Evolutionary conservation across 768 basidiomycete species (phyloP).

Genomic region (Psilocybe sp.): DNA sequence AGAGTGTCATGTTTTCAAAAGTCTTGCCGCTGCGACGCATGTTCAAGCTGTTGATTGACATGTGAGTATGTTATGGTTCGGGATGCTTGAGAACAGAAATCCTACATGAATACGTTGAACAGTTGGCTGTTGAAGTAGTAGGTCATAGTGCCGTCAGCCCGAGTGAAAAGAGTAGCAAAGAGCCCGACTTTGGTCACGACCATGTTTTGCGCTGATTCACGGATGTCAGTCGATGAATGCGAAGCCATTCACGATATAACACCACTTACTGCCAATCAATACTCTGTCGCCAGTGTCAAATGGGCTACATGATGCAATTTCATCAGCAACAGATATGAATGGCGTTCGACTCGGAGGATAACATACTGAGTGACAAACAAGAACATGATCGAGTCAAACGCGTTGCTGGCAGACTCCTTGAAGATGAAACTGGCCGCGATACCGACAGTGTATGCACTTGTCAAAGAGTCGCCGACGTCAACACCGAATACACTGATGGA

Average conservation of each 20-base stretch:
- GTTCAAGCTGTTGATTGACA: conserved; percentile 47
- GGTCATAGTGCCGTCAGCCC: conserved; percentile 72
- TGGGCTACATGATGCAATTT: conserved; percentile 40
- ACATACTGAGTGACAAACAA: conserved; percentile 80
- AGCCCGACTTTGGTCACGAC: conserved; percentile 80
- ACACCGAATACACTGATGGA: conserved; percentile 72
- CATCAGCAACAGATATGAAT: conserved; percentile 1
- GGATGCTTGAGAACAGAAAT: not conserved
- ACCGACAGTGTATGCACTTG: conserved; percentile 69
- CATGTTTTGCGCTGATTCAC: conserved; percentile 52
- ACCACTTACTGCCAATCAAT: conserved; percentile 57
- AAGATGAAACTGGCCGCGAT: conserved; percentile 81
- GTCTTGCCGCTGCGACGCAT: conserved; percentile 77
- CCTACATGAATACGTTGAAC: conserved; percentile 72
- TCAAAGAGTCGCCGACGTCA: conserved; percentile 58
- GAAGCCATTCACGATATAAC: not conserved
- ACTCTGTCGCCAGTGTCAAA: conserved; percentile 84
- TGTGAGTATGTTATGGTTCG: not conserved
- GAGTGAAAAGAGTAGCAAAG: conserved; percentile 75
- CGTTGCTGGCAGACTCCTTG: conserved; percentile 66
- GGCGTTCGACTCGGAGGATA: not conserved
- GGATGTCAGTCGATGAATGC: not conserved
- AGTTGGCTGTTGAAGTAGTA: conserved; percentile 82
- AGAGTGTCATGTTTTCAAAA: conserved; percentile 63
- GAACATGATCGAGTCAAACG: conserved; percentile 82